phyloP scores from a whole-genome alignment of 2,329 filamentous ascomycete genomes.

The Coniosporium tulheliwenetii region DNA sequence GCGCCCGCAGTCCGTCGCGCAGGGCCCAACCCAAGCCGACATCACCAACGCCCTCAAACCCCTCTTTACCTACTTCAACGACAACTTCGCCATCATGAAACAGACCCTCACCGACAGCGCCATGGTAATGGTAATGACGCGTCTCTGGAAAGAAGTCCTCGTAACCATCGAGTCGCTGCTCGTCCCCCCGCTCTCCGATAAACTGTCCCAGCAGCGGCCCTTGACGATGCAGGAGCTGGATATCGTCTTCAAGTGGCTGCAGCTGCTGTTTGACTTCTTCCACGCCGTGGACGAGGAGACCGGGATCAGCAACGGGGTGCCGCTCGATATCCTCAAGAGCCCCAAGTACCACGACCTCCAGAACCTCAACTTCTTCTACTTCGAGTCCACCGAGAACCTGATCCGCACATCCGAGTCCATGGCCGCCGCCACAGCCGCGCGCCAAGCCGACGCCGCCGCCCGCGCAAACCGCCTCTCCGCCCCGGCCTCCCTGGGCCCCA shows the following conservation, averaged over 20 bases:
- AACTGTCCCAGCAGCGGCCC: slow-evolving; percentile 71
- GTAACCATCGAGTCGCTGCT: slow-evolving; percentile 80
- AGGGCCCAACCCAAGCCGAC: slow-evolving; percentile 52
- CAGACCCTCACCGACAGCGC: slow-evolving; percentile 83
- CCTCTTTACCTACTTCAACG: slow-evolving; percentile 88
- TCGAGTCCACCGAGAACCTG: slow-evolving; percentile 77
- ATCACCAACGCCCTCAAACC: slow-evolving; percentile 69
- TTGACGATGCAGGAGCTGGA: slow-evolving; percentile 81
- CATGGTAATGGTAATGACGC: slow-evolving; percentile 98
- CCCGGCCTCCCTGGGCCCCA: slow-evolving; percentile 28
- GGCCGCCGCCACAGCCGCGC: slow-evolving; percentile 70
- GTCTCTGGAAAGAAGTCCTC: slow-evolving; percentile 93
- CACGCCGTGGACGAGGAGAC: slow-evolving; percentile 75
- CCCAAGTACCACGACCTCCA: slow-evolving; percentile 97
- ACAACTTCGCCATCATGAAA: slow-evolving; percentile 99
- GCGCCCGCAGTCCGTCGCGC: slow-evolving; percentile 29
- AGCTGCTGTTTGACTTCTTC: slow-evolving; percentile 83
- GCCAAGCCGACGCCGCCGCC: slow-evolving; percentile 46
- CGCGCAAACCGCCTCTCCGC: slow-evolving; percentile 25
- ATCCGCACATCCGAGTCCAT: slow-evolving; percentile 94
- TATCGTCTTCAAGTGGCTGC: slow-evolving; percentile 87
- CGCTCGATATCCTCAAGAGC: slow-evolving; percentile 81
- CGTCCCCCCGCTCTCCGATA: slow-evolving; percentile 88
- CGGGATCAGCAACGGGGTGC: slow-evolving; percentile 74
- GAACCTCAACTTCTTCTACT: slow-evolving; percentile 97